Conservation (phyloP, 163 green algal genomes). For the Chloromonas sp. region DNA sequence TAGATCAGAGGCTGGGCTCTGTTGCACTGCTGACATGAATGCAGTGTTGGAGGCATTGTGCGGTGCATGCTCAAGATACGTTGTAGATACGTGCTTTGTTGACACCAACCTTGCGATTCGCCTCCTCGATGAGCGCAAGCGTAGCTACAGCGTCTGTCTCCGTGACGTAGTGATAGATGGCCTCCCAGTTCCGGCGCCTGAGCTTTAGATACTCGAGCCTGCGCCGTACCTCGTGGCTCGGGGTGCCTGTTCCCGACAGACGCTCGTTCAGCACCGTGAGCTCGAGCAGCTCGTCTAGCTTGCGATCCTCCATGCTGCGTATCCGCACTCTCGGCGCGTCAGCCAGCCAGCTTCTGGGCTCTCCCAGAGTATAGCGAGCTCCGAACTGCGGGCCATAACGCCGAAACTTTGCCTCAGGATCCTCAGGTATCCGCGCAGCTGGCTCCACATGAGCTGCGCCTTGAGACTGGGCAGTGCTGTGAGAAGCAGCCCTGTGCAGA, state of each 20-base stretch:
- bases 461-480: too few relatives aligned
- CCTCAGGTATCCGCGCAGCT: background rate
- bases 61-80: too few relatives aligned
- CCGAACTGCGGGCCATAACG: constrained; percentile 60
- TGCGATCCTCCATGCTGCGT: constrained; percentile 40
- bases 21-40: background rate
- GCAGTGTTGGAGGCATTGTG: too few relatives aligned
- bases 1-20: background rate
- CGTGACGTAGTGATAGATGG: constrained; percentile 70
- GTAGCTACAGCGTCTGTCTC: constrained; percentile 65
- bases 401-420: constrained; percentile 57
- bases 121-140: constrained; percentile 71
- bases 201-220: constrained; percentile 71
- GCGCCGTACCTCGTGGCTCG: constrained; percentile 47
- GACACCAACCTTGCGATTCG: constrained; percentile 47
- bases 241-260: constrained; percentile 37
- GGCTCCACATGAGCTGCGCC: too few relatives aligned
- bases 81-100: too few relatives aligned
- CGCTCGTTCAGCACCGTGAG: constrained; percentile 79
- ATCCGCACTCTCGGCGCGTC: constrained; percentile 58
- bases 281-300: constrained; percentile 65
- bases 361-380: constrained; percentile 25
- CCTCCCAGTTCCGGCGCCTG: constrained; percentile 69
- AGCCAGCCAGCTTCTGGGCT: constrained; percentile 35
- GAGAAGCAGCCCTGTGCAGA: too few relatives aligned